These are phyloP conservation scores for Acanthamoeba culbertsoni DNA, from an alignment of 208 protist species.

Conservation along the genomic window DNA sequence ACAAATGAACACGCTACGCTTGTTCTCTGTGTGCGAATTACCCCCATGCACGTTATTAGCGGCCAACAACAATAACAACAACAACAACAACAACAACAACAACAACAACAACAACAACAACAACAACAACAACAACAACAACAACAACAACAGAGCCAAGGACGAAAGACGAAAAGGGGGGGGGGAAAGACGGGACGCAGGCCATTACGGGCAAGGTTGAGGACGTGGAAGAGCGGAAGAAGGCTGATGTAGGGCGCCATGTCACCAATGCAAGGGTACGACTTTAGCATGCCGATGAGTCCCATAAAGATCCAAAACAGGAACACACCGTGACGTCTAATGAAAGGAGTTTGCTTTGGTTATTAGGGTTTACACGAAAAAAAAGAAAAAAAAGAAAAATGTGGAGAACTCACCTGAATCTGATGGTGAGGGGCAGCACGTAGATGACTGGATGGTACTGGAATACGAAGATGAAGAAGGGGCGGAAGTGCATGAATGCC, in stretches of 20 bases:
- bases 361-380: background rate
- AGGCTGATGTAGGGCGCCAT: conserved; percentile 51
- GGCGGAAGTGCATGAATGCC: conserved; percentile 55
- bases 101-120: background rate
- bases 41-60: too few species aligned
- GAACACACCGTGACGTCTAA: conserved; percentile 35
- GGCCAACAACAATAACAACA: background rate
- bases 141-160: background rate
- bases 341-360: background rate
- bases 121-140: background rate
- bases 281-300: conserved; percentile 51
- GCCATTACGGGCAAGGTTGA: conserved; percentile 27
- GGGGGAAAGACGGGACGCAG: background rate
- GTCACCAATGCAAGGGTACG: conserved; percentile 54
- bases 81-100: background rate
- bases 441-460: conserved; percentile 59
- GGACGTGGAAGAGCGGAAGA: conserved; percentile 25
- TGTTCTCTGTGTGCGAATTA: conserved; percentile 44
- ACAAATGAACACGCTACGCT: conserved; percentile 41
- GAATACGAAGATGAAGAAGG: conserved; percentile 62
- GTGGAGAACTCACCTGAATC: background rate
- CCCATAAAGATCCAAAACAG: conserved; percentile 57
- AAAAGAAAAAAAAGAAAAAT: background rate
- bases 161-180: background rate
- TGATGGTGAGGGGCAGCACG: conserved; percentile 23